A percentile compares a stretch with the other conserved stretches of the same genome.
Conservation (phyloP, 2,329 filamentous ascomycete species). For the Chrysosporium queenslandicum region DNA sequence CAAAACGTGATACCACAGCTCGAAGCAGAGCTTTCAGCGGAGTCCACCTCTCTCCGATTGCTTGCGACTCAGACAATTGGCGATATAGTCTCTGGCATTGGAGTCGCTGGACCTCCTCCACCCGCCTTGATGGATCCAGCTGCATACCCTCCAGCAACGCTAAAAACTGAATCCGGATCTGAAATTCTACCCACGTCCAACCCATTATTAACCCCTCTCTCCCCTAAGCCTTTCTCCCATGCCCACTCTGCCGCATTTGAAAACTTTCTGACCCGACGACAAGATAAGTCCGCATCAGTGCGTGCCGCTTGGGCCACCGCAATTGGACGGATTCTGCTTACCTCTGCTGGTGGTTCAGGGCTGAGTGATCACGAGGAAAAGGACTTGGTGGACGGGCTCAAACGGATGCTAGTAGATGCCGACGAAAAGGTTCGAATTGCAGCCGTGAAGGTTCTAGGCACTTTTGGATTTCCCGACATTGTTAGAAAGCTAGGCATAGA, state of each 20-base stretch:
- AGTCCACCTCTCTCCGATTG: constrained; percentile 74
- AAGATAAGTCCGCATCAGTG: constrained; percentile 76
- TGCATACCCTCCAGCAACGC: constrained; percentile 60
- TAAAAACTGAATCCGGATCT: constrained; percentile 34
- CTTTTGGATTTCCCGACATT: constrained; percentile 70
- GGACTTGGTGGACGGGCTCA: constrained; percentile 60
- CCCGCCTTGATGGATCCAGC: constrained; percentile 64
- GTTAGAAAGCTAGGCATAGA: constrained; percentile 68
- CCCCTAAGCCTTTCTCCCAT: constrained; percentile 80
- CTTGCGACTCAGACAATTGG: constrained; percentile 90
- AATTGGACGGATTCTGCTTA: constrained; percentile 76
- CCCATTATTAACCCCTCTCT: constrained; percentile 70
- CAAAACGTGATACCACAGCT: constrained; percentile 90
- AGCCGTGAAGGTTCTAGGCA: constrained; percentile 73
- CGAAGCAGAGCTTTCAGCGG: constrained; percentile 81
- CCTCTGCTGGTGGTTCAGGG: constrained; percentile 80
- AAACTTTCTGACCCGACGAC: constrained; percentile 71
- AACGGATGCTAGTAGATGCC: constrained; percentile 71
- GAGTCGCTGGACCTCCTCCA: constrained; percentile 74
- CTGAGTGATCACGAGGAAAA: constrained; percentile 73
- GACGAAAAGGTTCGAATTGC: constrained; percentile 88
- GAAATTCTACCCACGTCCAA: constrained; percentile 45
- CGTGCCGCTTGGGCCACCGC: constrained; percentile 78
- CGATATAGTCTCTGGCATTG: constrained; percentile 88
- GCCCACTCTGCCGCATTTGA: constrained; percentile 70